Base-by-base conservation (phyloP, 2,329 filamentous ascomycete species). In the Aspergillus luchuensis region DNA sequence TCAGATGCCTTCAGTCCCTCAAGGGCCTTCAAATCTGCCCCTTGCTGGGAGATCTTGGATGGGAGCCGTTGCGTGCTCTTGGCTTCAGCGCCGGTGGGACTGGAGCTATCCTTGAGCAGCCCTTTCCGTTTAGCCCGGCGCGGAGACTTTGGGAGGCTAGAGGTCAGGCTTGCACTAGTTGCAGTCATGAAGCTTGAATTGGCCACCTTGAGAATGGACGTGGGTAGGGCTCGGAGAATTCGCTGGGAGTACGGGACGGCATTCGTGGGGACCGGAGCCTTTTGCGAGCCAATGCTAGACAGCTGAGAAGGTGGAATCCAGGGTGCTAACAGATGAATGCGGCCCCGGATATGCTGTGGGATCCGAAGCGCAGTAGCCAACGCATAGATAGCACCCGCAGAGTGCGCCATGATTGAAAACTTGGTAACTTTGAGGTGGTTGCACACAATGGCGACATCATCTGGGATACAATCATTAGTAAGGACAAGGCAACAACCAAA, bases 301-400 rank as follows among this genome's bases (percentile, higher is more conserved):
- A 97, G 90, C 73, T 97, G 92, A 4, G 92, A 98, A 0, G 95
- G 95, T 1, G 95, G 95, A 50, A 99, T 98, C 95, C 75, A 77
- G 0, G 95, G 95, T 0, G 95, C 94, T 8, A 99, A 84, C 2
- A 99, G 85, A 76, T 99, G 95, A 58, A 99, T 95, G 56, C 92
- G 89, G 19, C 95, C 95, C 5, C 93, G 89, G 63, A 99, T 96
- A 71, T 97, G 91, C 70, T 97, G 93, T 4, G 95, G 95, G 86
- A 99, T 96, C 48, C 95, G 91, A 48, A 99, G 82, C 0, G 95
- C 95, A 0, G 95, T 98, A 0, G 95, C 95, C 17, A 99, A 85
- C 2, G 95, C 95, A 72, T 99, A 99, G 56, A 99, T 96, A n/a
- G 95, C 94, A 15, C 95, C 95, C 0, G 95, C 95, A 0, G 94